phyloP scores from a whole-genome alignment of 1,139 yeast species.

The Saccharomyces pastorianus region DNA sequence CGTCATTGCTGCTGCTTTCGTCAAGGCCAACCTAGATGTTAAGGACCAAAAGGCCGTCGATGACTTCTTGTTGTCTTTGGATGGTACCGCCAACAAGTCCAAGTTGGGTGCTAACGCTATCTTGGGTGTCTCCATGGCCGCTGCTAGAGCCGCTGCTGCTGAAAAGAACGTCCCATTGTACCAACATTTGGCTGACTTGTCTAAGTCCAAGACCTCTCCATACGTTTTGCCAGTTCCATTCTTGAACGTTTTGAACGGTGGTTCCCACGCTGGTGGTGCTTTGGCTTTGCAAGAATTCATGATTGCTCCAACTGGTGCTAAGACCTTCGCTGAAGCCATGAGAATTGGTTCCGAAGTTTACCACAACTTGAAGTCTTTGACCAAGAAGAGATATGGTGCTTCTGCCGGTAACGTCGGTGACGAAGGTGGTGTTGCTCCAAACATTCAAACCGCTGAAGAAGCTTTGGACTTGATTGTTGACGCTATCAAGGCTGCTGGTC shows the following conservation, averaged over 20 bases:
- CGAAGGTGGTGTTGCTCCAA: slow-evolving; percentile 99
- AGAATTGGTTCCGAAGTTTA: slow-evolving; percentile 95
- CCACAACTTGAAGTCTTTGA: slow-evolving; percentile 83
- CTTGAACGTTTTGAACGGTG: slow-evolving; percentile 97
- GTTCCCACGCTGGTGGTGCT: slow-evolving; percentile 98
- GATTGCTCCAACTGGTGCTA: slow-evolving; percentile 90
- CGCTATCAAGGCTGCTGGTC: slow-evolving; percentile 87
- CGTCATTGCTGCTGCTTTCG: slow-evolving; percentile 79
- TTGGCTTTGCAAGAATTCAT: slow-evolving; percentile 97
- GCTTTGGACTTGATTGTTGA: slow-evolving; percentile 85
- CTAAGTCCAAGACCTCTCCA: slow-evolving; percentile 54
- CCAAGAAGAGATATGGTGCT: slow-evolving; percentile 90
- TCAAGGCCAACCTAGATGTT: slow-evolving; percentile 66
- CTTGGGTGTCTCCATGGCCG: slow-evolving; percentile 89
- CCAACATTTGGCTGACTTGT: slow-evolving; percentile 69
- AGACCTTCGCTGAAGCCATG: slow-evolving; percentile 82
- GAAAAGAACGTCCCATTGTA: slow-evolving; percentile 80
- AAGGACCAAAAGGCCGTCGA: slow-evolving; percentile 74
- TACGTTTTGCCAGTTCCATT: slow-evolving; percentile 90
- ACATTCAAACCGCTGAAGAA: slow-evolving; percentile 84
- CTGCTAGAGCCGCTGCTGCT: slow-evolving; percentile 92
- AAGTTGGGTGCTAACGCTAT: slow-evolving; percentile 95
- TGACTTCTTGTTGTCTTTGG: slow-evolving; percentile 65
- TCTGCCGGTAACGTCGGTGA: slow-evolving; percentile 99
- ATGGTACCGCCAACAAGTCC: slow-evolving; percentile 90